phyloP scores from a whole-genome alignment of 257 asterid species.

The Perilla frutescens region DNA sequence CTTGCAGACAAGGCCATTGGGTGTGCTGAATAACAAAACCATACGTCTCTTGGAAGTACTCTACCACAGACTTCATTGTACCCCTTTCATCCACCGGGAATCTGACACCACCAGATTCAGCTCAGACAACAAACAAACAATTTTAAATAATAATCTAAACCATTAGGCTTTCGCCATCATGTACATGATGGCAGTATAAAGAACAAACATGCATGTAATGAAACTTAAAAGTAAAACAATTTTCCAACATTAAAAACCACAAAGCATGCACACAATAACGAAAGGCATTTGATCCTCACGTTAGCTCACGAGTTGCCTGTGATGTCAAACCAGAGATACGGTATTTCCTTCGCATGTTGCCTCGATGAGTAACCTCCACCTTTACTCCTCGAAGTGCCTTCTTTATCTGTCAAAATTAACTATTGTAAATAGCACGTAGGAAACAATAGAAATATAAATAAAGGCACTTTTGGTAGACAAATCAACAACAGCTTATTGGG shows the following conservation, averaged over 20 bases:
- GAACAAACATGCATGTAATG: background rate
- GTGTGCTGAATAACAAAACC: slow-evolving; percentile 78
- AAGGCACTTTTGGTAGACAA: background rate
- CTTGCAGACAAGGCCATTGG: slow-evolving; percentile 94
- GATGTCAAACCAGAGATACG: slow-evolving; percentile 94
- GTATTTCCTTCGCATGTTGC: slow-evolving; percentile 93
- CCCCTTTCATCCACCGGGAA: slow-evolving; percentile 93
- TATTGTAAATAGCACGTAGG: background rate
- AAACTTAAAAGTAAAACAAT: background rate
- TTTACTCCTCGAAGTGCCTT: slow-evolving; percentile 95
- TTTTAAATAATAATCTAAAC: background rate
- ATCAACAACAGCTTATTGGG: background rate
- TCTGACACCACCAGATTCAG: slow-evolving; percentile 45
- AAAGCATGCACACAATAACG: background rate
- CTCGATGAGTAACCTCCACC: slow-evolving; percentile 97
- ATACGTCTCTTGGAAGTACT: slow-evolving; percentile 83
- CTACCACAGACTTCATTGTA: slow-evolving; percentile 83
- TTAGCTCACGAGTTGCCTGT: slow-evolving; percentile 86
- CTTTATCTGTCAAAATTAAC: slow-evolving; percentile 61
- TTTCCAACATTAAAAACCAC: background rate
- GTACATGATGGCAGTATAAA: too few relatives aligned
- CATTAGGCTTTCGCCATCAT: background rate
- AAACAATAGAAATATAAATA: background rate
- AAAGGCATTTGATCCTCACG: slow-evolving; percentile 53
- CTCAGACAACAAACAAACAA: slow-evolving; percentile 20